A percentile compares a stretch with the other conserved stretches of the same genome.
phyloP scores from a whole-genome alignment of 768 basidiomycete species.

The Pleurotus giganteus region DNA sequence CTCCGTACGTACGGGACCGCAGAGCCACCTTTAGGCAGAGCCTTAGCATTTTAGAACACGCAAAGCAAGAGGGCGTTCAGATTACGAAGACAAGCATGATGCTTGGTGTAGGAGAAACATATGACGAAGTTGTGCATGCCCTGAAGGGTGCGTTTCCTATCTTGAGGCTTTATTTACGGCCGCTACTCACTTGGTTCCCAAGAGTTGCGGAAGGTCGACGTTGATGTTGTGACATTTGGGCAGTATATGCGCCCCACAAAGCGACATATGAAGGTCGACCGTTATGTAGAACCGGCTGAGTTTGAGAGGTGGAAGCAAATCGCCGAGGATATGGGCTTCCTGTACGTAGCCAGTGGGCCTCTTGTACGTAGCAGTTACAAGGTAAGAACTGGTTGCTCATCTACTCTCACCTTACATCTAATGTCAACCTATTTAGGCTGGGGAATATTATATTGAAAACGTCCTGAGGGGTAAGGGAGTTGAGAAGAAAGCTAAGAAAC shows the following conservation, averaged over 20 bases:
- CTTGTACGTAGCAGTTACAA: conserved; percentile 97
- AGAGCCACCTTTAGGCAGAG: conserved; percentile 89
- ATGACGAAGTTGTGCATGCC: conserved; percentile 78
- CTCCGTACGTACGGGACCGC: conserved; percentile 93
- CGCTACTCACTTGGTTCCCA: conserved; percentile 11
- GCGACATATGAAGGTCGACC: conserved; percentile 97
- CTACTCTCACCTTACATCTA: not conserved
- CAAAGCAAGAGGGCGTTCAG: conserved; percentile 79
- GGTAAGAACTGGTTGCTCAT: conserved; percentile 42
- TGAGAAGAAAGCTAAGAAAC: conserved; percentile 36
- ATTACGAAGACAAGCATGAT: conserved; percentile 98
- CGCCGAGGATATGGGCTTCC: conserved; percentile 92
- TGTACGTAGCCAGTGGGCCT: conserved; percentile 97
- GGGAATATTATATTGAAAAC: conserved; percentile 94
- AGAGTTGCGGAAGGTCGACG: conserved; percentile 87
- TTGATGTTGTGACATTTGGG: conserved; percentile 98
- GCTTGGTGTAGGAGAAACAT: conserved; percentile 93
- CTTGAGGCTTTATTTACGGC: not conserved
- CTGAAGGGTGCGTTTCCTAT: conserved; percentile 67
- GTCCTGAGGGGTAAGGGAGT: conserved; percentile 64
- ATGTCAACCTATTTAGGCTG: conserved; percentile 57
- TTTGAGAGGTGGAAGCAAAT: conserved; percentile 89
- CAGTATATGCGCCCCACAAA: conserved; percentile 99
- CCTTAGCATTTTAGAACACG: conserved; percentile 75
- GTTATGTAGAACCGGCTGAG: conserved; percentile 92